Conservation (phyloP, 75 land plant species). For the Azolla pinnata region DNA sequence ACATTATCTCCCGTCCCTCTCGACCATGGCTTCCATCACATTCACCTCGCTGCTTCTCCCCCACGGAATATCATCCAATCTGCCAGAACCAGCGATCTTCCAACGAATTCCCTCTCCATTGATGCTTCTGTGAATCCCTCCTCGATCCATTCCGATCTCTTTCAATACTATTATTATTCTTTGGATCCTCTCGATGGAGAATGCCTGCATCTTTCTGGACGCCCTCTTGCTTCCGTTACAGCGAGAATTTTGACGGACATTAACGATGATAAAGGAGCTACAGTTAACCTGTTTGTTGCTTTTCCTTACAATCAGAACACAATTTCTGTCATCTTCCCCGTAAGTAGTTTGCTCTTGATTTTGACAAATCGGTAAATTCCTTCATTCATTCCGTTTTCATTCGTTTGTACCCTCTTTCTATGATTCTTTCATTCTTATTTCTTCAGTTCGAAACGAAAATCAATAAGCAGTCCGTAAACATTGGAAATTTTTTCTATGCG, state of each 20-base stretch:
- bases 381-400: no score
- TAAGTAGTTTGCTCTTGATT: not conserved
- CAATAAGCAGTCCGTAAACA: not conserved
- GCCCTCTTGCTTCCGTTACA: no score
- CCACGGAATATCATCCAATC: not conserved
- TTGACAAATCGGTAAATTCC: no score
- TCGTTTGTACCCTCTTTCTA: not conserved
- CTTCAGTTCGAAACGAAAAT: not conserved
- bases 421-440: not conserved
- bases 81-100: not conserved
- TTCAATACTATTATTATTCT: no score
- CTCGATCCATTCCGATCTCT: no score
- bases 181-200: no score
- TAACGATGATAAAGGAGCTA: no score
- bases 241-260: no score
- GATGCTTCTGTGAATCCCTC: no score
- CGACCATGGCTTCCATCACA: not conserved
- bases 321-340: constrained; percentile 2
- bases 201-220: not conserved
- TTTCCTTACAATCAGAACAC: not conserved
- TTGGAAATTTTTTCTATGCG: not conserved
- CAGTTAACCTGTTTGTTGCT: no score
- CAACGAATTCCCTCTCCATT: no score
- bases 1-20: not conserved
- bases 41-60: not conserved